phyloP scores from a whole-genome alignment of 805 yeast species.

The Lachancea sp. region DNA sequence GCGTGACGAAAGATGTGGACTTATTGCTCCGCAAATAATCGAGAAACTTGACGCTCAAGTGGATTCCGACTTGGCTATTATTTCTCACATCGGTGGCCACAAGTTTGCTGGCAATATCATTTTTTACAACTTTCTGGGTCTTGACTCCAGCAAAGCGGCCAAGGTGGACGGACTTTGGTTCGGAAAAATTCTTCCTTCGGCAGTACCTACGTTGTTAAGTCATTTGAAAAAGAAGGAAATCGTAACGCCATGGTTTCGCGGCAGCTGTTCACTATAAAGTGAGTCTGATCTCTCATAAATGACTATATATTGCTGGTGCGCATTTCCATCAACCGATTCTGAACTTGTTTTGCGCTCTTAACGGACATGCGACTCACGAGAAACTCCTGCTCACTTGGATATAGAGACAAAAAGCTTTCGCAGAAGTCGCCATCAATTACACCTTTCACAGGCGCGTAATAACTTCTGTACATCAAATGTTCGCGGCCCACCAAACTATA shows the following conservation, averaged over 20 bases:
- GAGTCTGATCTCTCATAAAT: not conserved
- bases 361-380: slow-evolving; percentile 33
- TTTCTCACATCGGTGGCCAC: slow-evolving; percentile 84
- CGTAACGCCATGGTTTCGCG: slow-evolving; percentile 53
- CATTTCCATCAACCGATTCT: slow-evolving; percentile 21
- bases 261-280: slow-evolving; percentile 21
- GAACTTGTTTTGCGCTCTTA: slow-evolving; percentile 18
- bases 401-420: slow-evolving; percentile 43
- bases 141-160: slow-evolving; percentile 4
- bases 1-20: slow-evolving; percentile 26
- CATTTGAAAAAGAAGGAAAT: slow-evolving; percentile 45
- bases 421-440: slow-evolving; percentile 86
- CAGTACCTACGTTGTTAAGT: slow-evolving; percentile 62
- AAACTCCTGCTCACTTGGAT: slow-evolving; percentile 17
- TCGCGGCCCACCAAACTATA: slow-evolving; percentile 55
- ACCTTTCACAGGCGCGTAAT: slow-evolving; percentile 70
- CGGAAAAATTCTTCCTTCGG: slow-evolving; percentile 61
- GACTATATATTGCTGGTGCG: slow-evolving; percentile 25
- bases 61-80: slow-evolving; percentile 40
- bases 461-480: slow-evolving; percentile 62
- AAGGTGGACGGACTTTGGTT: slow-evolving; percentile 53
- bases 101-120: slow-evolving; percentile 78
- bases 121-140: slow-evolving; percentile 40
- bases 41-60: slow-evolving; percentile 9
- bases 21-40: slow-evolving; percentile 17